Percentiles rank a stretch among this genome's conserved stretches.
phyloP scores from a whole-genome alignment of 192 early-diverging fungal species.

The Umbelopsis sp. region DNA sequence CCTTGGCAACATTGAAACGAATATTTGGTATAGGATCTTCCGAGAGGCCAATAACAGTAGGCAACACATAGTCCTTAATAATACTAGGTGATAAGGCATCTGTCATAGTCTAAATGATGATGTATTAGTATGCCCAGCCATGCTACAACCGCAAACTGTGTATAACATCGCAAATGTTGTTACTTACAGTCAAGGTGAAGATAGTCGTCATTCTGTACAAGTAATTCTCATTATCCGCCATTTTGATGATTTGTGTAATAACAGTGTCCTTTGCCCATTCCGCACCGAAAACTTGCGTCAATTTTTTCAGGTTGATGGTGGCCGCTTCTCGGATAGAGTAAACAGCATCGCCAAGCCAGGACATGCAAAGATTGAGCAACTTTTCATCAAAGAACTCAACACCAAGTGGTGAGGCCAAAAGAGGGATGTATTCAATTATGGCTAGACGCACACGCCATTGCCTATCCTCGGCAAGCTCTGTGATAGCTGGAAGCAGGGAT shows the following conservation, averaged over 20 bases:
- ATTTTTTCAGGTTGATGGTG: conserved; percentile 89
- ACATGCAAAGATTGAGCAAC: conserved; percentile 91
- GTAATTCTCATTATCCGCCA: conserved; percentile 90
- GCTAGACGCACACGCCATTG: conserved; percentile 99
- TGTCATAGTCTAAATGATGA: conserved; percentile 73
- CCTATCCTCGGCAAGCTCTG: conserved; percentile 99
- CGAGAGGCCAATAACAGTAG: conserved; percentile 80
- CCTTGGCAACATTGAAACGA: conserved; percentile 99
- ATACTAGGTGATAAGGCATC: conserved; percentile 86
- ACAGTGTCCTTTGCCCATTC: conserved; percentile 97
- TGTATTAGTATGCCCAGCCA: not conserved
- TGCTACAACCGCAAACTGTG: not conserved
- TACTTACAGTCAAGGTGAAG: conserved; percentile 86
- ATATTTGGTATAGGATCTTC: conserved; percentile 98
- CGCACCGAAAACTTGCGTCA: conserved; percentile 98
- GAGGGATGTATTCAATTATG: conserved; percentile 99
- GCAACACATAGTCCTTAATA: conserved; percentile 87
- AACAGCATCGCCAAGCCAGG: conserved; percentile 97
- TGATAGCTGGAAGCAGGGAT: conserved; percentile 94
- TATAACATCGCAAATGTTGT: not conserved
- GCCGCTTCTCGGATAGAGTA: conserved; percentile 98
- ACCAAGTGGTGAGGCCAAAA: conserved; percentile 94
- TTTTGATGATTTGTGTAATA: conserved; percentile 90
- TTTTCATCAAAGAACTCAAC: conserved; percentile 98
- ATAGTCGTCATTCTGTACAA: conserved; percentile 98